A percentile compares a stretch with the other conserved stretches of the same genome.
Conservation (phyloP, 345 rosid species). For the Syzygium grande region DNA sequence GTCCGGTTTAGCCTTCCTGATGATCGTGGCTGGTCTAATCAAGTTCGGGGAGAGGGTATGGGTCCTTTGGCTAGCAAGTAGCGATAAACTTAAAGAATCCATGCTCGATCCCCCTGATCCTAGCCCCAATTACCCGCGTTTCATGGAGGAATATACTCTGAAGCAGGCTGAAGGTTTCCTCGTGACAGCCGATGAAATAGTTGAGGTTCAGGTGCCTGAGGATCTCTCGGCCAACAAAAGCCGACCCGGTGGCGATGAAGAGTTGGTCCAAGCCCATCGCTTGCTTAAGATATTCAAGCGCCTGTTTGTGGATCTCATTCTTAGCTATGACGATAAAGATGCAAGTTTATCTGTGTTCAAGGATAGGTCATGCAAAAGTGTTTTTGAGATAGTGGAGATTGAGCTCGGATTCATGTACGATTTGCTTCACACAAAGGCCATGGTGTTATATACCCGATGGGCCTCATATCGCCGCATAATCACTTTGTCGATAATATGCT, state of each 20-base stretch:
- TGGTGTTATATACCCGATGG: not conserved
- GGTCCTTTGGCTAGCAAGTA: constrained; percentile 36
- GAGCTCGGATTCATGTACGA: constrained; percentile 42
- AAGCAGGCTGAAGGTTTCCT: constrained; percentile 1
- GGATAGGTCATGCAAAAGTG: not conserved
- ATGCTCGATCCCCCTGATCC: constrained; percentile 14
- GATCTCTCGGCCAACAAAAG: not conserved
- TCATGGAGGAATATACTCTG: constrained; percentile 5
- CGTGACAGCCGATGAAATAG: not conserved
- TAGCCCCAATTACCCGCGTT: constrained; percentile 14
- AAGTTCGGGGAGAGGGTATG: constrained; percentile 37
- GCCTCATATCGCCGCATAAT: constrained; percentile 14
- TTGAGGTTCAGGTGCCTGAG: not conserved
- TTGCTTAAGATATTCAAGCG: constrained; percentile 24
- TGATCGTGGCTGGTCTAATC: constrained; percentile 25
- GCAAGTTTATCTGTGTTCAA: not conserved
- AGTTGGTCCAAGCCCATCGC: not conserved
- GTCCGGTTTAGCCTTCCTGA: constrained; percentile 8
- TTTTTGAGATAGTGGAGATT: constrained; percentile 23
- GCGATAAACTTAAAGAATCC: constrained; percentile 14
- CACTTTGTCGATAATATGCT: not conserved
- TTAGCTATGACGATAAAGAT: constrained; percentile 6
- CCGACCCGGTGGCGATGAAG: not conserved
- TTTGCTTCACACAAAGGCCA: constrained; percentile 35
- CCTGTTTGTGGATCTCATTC: constrained; percentile 28